Evolutionary conservation across 2,329 filamentous ascomycete species (phyloP), one percentile per base, ranked within the genome.

Genomic region (Paracorniculantispora psalliotae): DNA sequence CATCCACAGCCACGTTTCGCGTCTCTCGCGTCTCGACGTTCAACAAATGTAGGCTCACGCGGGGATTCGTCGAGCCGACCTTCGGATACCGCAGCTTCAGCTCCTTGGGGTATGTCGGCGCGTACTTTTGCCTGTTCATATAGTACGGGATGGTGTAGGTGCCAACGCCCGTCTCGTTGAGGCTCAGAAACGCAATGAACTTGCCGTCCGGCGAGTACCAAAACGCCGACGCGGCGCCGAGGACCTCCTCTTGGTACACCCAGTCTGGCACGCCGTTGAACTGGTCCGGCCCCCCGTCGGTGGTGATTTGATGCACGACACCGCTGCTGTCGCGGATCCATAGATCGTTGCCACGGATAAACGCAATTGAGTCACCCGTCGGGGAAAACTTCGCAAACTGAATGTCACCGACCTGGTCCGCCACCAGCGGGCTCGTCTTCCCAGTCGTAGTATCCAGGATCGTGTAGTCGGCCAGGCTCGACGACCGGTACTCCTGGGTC

Each of bases 191-290:
- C 4, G 93, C 91, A 59, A 97, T 73, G 68, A 89, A 96, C 67
- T 91, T 87, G 41, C 91, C 92, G 71, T 94, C 91, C 25, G 87
- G 83, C 17, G 91, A 92, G 90, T 92, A 97, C 93, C 93, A 97
- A 0, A 92, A 91, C 1, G 90, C 91, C 61, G 83, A 91, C 64
- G 90, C 89, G 1, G 82, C 85, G 4, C 78, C 73, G 62, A 96
- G 89, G 3, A 76, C 71, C 59, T 76, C 73, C 61, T 80, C 78
- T 69, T 94, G 90, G 66, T 96, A 96, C 0, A 97, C 93, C 93
- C 93, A 88, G 65, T 88, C 85, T 0, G 85, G 85, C 1, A 87
- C 79, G 4, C 77, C 85, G 61, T 87, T 82, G 72, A 88, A 90
- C 64, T 80, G 72, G 67, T 87, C 82, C 0, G 82, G 80, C 0